Evolutionary conservation across 352 stramenopile genomes (phyloP).

Genomic region (Thalassiosira mediterranea): DNA sequence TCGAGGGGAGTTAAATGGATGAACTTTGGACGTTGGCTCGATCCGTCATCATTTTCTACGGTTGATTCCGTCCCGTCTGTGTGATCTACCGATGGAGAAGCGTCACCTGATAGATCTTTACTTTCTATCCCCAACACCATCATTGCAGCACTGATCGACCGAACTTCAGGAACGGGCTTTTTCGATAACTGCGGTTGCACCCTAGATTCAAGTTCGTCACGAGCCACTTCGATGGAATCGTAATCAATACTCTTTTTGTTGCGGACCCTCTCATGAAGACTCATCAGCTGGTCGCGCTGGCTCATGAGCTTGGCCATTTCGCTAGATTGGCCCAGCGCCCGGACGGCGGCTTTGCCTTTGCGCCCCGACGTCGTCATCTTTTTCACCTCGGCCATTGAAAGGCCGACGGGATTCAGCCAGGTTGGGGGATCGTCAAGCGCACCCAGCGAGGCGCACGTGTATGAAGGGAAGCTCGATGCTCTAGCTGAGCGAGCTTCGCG

Average conservation of each 20-base stretch:
- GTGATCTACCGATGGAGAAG: not conserved
- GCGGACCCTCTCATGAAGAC: not conserved
- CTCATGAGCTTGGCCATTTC: not conserved
- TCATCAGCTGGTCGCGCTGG: not conserved
- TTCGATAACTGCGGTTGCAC: not conserved
- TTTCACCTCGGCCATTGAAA: too few species aligned
- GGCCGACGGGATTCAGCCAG: too few species aligned
- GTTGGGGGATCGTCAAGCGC: too few species aligned
- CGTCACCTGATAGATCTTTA: not conserved
- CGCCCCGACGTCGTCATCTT: too few species aligned
- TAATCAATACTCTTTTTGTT: not conserved
- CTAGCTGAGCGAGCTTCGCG: too few species aligned
- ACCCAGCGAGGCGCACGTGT: too few species aligned
- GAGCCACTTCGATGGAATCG: not conserved
- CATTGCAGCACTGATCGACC: not conserved
- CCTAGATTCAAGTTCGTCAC: not conserved
- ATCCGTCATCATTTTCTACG: not conserved
- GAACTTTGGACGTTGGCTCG: not conserved
- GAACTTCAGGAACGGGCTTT: not conserved
- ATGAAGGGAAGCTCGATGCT: too few species aligned
- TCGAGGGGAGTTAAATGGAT: not conserved
- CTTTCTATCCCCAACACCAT: not conserved
- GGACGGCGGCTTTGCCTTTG: too few species aligned
- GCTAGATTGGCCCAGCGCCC: too few species aligned
- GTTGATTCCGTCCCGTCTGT: not conserved